Conservation (phyloP, 371 early-diverging fungal genomes). For the Mortierella sp. region DNA sequence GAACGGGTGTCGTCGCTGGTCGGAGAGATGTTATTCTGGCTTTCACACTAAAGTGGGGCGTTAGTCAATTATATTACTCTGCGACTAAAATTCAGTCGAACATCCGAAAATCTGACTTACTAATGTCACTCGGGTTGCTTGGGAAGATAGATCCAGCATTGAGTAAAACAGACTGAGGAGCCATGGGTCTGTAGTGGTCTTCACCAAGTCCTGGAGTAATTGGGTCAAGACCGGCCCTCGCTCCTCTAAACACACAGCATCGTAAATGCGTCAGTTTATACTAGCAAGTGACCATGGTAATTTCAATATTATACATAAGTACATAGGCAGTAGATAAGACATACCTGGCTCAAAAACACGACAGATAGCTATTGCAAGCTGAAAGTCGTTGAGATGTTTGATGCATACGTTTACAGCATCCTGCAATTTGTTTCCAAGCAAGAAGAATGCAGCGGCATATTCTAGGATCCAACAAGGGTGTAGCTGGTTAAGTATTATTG, state of each 20-base stretch:
- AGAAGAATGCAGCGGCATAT: constrained; percentile 95
- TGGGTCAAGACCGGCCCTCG: constrained; percentile 60
- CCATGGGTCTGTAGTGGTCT: constrained; percentile 80
- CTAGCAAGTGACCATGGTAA: too few species aligned
- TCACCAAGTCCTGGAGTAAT: constrained; percentile 58
- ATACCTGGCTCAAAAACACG: constrained; percentile 87
- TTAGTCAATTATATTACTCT: neutral
- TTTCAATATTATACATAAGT: neutral
- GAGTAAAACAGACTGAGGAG: constrained; percentile 75
- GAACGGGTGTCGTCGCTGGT: neutral
- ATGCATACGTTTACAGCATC: constrained; percentile 95
- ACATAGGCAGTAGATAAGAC: neutral
- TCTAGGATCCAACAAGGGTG: constrained; percentile 58
- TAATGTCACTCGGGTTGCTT: constrained; percentile 75
- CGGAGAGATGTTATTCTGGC: neutral
- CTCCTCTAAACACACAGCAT: constrained; percentile 36
- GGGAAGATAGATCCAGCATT: constrained; percentile 70
- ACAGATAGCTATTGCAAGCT: constrained; percentile 92
- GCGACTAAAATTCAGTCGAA: neutral
- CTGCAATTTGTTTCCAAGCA: constrained; percentile 85
- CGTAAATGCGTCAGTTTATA: too few species aligned
- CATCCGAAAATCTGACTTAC: constrained; percentile 54
- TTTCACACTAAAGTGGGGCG: constrained; percentile 18
- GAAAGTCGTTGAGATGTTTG: constrained; percentile 89
- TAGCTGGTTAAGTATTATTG: neutral